Percentiles rank a stretch among this genome's conserved stretches.
Conservation (phyloP, 1,284 basidiomycete species). For the Tilletia horrida region DNA sequence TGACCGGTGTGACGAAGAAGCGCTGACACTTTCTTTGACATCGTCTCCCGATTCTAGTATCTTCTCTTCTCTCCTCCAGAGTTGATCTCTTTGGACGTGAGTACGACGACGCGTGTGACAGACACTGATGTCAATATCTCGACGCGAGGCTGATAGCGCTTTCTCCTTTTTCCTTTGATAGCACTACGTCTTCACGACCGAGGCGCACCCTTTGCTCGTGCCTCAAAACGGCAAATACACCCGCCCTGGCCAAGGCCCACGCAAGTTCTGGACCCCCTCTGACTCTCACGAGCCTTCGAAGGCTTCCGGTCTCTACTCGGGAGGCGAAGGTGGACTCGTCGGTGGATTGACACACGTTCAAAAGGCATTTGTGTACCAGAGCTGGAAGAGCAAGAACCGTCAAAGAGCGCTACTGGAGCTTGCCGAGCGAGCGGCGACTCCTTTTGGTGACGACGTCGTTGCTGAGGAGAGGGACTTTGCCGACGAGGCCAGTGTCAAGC, state of each 20-base stretch:
- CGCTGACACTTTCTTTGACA: too few relatives aligned
- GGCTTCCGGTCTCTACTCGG: conserved; percentile 30
- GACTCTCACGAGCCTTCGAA: conserved; percentile 28
- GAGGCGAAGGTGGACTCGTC: conserved; percentile 40
- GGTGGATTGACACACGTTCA: conserved; percentile 49
- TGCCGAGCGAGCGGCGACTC: not conserved
- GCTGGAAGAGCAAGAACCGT: conserved; percentile 32
- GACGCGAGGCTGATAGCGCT: not conserved
- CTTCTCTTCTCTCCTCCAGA: conserved; percentile 60
- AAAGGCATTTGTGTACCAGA: conserved; percentile 35
- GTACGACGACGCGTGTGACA: conserved; percentile 12
- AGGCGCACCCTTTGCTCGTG: conserved; percentile 50
- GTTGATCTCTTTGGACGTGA: conserved; percentile 60
- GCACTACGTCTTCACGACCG: conserved; percentile 62
- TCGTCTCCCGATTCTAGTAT: too few relatives aligned
- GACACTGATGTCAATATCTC: not conserved
- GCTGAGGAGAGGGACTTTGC: too few relatives aligned
- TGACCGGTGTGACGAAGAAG: too few relatives aligned
- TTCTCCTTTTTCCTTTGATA: not conserved
- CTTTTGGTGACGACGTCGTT: too few relatives aligned
- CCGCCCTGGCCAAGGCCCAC: conserved; percentile 35
- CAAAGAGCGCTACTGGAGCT: not conserved
- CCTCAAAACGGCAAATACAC: conserved; percentile 42
- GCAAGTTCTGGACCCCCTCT: conserved; percentile 35
- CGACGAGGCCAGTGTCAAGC: too few relatives aligned